Percentiles rank a stretch among this genome's conserved stretches.
Conservation (phyloP, 129 eudicot species). For the Artemisia argyi region DNA sequence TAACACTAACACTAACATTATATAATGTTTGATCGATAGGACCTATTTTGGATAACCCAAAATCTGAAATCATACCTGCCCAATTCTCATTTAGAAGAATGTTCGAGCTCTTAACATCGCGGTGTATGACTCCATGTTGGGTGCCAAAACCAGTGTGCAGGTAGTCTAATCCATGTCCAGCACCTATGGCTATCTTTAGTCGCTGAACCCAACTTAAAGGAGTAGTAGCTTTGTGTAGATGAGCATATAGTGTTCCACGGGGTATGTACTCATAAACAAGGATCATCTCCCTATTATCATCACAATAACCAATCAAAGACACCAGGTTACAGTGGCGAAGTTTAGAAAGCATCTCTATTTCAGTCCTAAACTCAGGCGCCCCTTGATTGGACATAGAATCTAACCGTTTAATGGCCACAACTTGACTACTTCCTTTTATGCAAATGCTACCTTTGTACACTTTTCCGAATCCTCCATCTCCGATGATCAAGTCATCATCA, state of each 20-base stretch:
- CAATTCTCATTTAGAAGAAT: conserved; percentile 30
- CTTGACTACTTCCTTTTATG: too few relatives aligned
- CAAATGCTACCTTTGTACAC: too few relatives aligned
- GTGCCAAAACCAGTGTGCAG: conserved; percentile 20
- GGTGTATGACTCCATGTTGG: conserved; percentile 23
- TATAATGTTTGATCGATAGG: too few relatives aligned
- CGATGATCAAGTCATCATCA: too few relatives aligned
- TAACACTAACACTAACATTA: conserved; percentile 4
- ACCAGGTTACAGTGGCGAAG: conserved; percentile 15
- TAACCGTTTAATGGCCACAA: too few relatives aligned
- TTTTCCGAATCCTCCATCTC: too few relatives aligned
- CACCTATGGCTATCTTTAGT: conserved; percentile 18
- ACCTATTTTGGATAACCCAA: too few relatives aligned
- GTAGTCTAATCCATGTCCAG: conserved; percentile 22
- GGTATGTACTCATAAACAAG: conserved; percentile 19
- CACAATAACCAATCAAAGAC: conserved; percentile 21
- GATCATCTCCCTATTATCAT: conserved; percentile 18
- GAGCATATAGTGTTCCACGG: conserved; percentile 2
- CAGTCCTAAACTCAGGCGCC: too few relatives aligned
- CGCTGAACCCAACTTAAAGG: conserved; percentile 17
- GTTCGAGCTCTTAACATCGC: conserved; percentile 27
- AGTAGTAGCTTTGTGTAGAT: neutral
- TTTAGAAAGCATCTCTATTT: too few relatives aligned
- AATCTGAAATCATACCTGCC: conserved; percentile 19
- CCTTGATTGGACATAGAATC: too few relatives aligned